phyloP scores from a whole-genome alignment of 441 rosid species.

The Gossypium davidsonii region DNA sequence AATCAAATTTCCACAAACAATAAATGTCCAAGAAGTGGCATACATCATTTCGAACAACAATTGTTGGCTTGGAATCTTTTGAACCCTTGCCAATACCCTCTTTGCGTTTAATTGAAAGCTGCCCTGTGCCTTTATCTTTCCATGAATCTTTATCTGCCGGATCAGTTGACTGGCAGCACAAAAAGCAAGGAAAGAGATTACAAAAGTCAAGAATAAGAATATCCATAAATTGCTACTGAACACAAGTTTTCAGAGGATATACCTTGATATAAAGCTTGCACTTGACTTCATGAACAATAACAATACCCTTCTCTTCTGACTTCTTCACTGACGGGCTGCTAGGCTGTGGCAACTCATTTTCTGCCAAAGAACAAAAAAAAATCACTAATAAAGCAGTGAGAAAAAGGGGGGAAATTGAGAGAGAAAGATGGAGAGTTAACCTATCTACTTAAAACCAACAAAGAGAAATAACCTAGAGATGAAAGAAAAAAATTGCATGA shows the following conservation, averaged over 20 bases:
- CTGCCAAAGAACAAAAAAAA: conserved; percentile 31
- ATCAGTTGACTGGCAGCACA: conserved; percentile 46
- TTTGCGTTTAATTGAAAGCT: conserved; percentile 77
- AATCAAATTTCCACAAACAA: background rate
- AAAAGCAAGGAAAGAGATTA: conserved; percentile 9
- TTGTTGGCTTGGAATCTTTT: conserved; percentile 58
- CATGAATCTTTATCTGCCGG: conserved; percentile 67
- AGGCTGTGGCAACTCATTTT: conserved; percentile 66
- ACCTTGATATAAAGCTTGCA: conserved; percentile 96
- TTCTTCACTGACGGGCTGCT: conserved; percentile 91
- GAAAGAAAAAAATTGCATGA: conserved; percentile 2
- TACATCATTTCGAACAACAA: conserved; percentile 82
- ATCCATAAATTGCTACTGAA: background rate
- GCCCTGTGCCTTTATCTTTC: conserved; percentile 95
- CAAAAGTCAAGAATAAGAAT: background rate
- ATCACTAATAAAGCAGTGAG: background rate
- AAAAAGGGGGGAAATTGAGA: background rate
- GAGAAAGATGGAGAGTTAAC: background rate
- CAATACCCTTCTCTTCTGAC: conserved; percentile 71
- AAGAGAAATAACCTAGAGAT: conserved; percentile 2
- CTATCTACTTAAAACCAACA: conserved; percentile 1
- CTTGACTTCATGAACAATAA: conserved; percentile 84
- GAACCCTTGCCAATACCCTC: conserved; percentile 71
- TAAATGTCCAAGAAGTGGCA: conserved; percentile 13
- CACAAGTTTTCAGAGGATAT: conserved; percentile 9